Conservation (phyloP, 208 protist species). For the Wallacemonas sp. region DNA sequence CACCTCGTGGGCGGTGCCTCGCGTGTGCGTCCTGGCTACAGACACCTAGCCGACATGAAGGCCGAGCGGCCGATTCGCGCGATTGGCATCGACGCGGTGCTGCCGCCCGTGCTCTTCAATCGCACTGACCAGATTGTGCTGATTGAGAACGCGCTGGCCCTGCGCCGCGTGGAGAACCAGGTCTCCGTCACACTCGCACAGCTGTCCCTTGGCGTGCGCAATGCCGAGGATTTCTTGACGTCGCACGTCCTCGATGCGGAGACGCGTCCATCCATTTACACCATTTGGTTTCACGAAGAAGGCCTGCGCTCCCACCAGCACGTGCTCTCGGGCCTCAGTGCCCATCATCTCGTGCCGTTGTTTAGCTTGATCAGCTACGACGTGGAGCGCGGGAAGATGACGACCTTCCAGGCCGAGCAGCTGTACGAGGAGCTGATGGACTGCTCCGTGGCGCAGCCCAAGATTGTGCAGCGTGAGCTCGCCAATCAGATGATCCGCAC, state of each 20-base stretch:
- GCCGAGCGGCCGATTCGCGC: conserved; percentile 66
- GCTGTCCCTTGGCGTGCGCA: conserved; percentile 79
- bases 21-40: conserved; percentile 59
- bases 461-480: conserved; percentile 88
- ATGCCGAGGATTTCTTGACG: conserved; percentile 86
- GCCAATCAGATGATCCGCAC: conserved; percentile 88
- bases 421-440: conserved; percentile 91
- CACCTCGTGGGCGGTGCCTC: conserved; percentile 59
- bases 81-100: conserved; percentile 61
- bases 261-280: conserved; percentile 82
- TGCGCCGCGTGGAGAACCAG: conserved; percentile 84
- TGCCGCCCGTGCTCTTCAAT: conserved; percentile 85
- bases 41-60: conserved; percentile 68
- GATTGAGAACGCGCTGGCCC: conserved; percentile 84
- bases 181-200: conserved; percentile 86
- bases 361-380: conserved; percentile 89
- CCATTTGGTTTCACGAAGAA: conserved; percentile 87
- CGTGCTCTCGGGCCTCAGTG: conserved; percentile 72
- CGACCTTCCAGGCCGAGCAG: conserved; percentile 66
- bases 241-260: conserved; percentile 76
- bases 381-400: conserved; percentile 87
- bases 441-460: conserved; percentile 82
- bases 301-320: conserved; percentile 77
- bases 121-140: conserved; percentile 81
- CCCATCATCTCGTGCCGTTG: conserved; percentile 90